Conservation (phyloP, 768 basidiomycete genomes). For the Suillus hirtellus region DNA sequence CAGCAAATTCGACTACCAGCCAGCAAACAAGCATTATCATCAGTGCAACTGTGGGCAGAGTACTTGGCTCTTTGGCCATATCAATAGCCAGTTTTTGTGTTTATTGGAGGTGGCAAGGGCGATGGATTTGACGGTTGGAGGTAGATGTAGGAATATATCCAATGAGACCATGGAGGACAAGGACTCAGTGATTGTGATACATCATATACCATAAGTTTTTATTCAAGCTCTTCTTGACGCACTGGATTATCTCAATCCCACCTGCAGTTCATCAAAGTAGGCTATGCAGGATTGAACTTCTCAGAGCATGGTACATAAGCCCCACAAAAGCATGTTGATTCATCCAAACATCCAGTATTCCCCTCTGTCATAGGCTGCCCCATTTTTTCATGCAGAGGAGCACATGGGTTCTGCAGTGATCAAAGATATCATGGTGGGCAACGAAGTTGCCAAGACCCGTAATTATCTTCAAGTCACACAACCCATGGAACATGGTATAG, state of each 20-base stretch:
- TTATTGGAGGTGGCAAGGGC: slow-evolving; percentile 14
- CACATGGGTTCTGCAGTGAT: slow-evolving; percentile 83
- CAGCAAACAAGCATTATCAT: slow-evolving; percentile 17
- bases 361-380: slow-evolving; percentile 98
- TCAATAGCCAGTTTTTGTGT: no score
- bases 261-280: slow-evolving; percentile 85
- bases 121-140: neutral
- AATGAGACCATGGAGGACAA: neutral
- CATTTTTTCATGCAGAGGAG: slow-evolving; percentile 95
- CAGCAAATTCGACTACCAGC: slow-evolving; percentile 6
- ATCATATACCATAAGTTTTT: slow-evolving; percentile 43
- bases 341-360: slow-evolving; percentile 54
- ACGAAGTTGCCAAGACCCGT: slow-evolving; percentile 91
- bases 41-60: slow-evolving; percentile 15
- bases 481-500: slow-evolving; percentile 99
- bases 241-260: slow-evolving; percentile 4
- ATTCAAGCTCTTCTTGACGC: slow-evolving; percentile 9
- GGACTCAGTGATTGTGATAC: slow-evolving; percentile 7
- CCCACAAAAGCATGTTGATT: neutral
- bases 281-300: slow-evolving; percentile 91
- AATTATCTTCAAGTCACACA: slow-evolving; percentile 96
- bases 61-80: no score
- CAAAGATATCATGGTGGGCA: slow-evolving; percentile 98
- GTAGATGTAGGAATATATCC: neutral
- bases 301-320: slow-evolving; percentile 77